Conservation (phyloP, 345 rosid species). For the Syzygium grande region DNA sequence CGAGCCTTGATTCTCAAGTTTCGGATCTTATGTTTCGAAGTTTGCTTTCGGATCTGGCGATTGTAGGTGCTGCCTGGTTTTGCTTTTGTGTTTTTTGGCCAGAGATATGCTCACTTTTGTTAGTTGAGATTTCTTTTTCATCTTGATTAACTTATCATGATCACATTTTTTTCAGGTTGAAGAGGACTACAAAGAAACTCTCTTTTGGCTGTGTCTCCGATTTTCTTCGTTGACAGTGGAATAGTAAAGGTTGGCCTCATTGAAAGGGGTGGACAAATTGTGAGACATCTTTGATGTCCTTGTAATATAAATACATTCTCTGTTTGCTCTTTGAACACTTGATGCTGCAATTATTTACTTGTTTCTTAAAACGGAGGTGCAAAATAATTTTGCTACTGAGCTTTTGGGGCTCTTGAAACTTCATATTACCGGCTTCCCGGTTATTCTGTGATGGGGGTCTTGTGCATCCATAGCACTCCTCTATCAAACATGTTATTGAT, state of each 20-base stretch:
- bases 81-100: neutral
- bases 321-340: neutral
- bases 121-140: neutral
- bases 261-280: neutral
- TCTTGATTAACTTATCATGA: neutral
- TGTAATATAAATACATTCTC: neutral
- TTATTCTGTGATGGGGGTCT: neutral
- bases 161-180: constrained; percentile 10
- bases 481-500: neutral
- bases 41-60: neutral
- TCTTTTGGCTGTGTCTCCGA: neutral
- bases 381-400: neutral
- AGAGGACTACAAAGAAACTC: neutral
- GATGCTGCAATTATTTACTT: neutral
- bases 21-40: neutral
- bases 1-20: constrained; percentile 17
- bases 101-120: neutral
- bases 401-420: neutral
- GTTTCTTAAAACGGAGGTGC: neutral
- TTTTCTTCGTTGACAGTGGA: neutral
- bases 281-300: neutral
- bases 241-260: neutral
- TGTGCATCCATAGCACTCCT: neutral
- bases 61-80: constrained; percentile 13
- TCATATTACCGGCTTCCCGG: neutral